Conservation (phyloP, 2,329 filamentous ascomycete genomes). For the Aspergillus proliferans region DNA sequence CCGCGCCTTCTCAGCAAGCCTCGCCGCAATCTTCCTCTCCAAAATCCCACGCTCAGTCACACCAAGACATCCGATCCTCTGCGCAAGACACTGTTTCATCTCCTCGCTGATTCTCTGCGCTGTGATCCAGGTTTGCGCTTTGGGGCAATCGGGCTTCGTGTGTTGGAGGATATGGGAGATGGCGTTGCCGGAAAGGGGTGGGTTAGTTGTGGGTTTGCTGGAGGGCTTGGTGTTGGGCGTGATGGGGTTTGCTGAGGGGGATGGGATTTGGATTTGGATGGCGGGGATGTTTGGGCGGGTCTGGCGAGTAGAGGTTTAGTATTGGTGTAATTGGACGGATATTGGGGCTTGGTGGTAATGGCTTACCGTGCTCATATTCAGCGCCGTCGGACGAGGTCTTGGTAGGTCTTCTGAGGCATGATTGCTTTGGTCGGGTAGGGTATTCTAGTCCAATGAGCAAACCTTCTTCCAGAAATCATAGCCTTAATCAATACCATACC, state of each 20-base stretch:
- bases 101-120: conserved; percentile 10
- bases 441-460: too few relatives aligned
- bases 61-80: conserved; percentile 4
- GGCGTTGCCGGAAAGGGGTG: conserved; percentile 9
- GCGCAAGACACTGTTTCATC: conserved; percentile 1
- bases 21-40: neutral
- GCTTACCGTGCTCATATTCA: neutral
- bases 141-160: conserved; percentile 12
- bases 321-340: too few relatives aligned
- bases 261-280: neutral
- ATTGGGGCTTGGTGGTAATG: too few relatives aligned
- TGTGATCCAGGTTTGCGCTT: conserved; percentile 15
- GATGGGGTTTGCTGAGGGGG: neutral
- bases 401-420: too few relatives aligned
- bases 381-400: neutral
- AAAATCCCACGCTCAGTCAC: neutral
- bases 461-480: too few relatives aligned
- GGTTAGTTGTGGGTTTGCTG: neutral
- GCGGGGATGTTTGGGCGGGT: neutral
- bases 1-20: conserved; percentile 5
- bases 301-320: neutral
- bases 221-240: neutral
- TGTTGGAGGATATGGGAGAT: conserved; percentile 14
- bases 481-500: too few relatives aligned
- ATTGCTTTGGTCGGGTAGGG: too few relatives aligned